Conservation (phyloP, 306 rosid genomes). For the Chamaecrista fasciculata region DNA sequence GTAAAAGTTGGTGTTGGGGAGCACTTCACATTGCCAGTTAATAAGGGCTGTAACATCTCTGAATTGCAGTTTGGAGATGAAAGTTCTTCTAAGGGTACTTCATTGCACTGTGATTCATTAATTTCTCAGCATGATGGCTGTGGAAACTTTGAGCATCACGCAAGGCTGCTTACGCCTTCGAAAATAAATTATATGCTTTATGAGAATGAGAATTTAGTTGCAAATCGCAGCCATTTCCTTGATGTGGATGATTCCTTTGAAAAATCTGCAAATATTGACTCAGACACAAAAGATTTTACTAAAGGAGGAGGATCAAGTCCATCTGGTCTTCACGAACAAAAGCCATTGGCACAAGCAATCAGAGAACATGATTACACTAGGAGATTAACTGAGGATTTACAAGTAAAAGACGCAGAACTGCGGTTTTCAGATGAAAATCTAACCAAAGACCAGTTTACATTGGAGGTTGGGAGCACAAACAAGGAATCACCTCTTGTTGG, state of each 20-base stretch:
- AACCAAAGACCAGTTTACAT: conserved; percentile 3
- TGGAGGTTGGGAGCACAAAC: conserved; percentile 21
- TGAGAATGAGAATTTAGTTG: conserved; percentile 26
- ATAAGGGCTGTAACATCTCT: not conserved
- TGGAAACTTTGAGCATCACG: conserved; percentile 31
- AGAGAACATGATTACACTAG: conserved; percentile 22
- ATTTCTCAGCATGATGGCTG: conserved; percentile 8
- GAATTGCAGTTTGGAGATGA: conserved; percentile 27
- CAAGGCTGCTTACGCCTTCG: conserved; percentile 9
- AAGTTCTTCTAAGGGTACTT: conserved; percentile 24
- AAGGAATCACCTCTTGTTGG: conserved; percentile 34
- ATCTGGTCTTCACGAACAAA: conserved; percentile 11
- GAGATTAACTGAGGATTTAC: conserved; percentile 27
- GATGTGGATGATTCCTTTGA: conserved; percentile 23
- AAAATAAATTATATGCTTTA: conserved; percentile 17
- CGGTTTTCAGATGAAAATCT: conserved; percentile 25
- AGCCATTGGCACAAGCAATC: conserved; percentile 9
- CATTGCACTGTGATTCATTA: conserved; percentile 21
- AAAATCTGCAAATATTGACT: conserved; percentile 18
- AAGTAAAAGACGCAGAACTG: conserved; percentile 22
- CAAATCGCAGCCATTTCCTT: conserved; percentile 13
- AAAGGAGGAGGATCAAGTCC: conserved; percentile 19
- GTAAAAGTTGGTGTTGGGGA: conserved; percentile 31
- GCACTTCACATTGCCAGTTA: conserved; percentile 12
- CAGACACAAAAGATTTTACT: not conserved